Evolutionary conservation across 2,329 filamentous ascomycete species (phyloP).

Genomic region (Nigrospora osmanthi): DNA sequence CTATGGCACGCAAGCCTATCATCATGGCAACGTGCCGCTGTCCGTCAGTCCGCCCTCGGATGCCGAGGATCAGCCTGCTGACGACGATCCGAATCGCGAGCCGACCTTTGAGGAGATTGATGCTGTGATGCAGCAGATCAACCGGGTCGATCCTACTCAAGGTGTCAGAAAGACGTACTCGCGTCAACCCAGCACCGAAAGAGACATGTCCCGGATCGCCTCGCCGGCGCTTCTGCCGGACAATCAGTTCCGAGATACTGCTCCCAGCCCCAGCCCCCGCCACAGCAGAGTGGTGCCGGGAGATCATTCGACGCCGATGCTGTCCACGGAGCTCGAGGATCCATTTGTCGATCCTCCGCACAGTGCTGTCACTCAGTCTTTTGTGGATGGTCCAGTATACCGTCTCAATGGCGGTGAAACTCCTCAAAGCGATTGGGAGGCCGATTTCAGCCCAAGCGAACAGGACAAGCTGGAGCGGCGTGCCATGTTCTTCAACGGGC

Average conservation of each 20-base stretch:
- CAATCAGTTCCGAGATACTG: constrained; percentile 54
- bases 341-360: constrained; percentile 48
- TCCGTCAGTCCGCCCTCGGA: constrained; percentile 21
- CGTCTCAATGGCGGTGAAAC: constrained; percentile 56
- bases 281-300: constrained; percentile 40
- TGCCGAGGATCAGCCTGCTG: constrained; percentile 11
- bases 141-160: constrained; percentile 63
- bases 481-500: constrained; percentile 83
- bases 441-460: constrained; percentile 72
- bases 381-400: constrained; percentile 43
- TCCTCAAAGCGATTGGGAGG: constrained; percentile 86
- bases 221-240: constrained; percentile 45
- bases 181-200: constrained; percentile 33
- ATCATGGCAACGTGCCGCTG: constrained; percentile 7
- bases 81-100: constrained; percentile 22
- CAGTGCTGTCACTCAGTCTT: constrained; percentile 34
- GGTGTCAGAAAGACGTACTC: constrained; percentile 60
- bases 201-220: constrained; percentile 24
- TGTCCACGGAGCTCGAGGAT: constrained; percentile 52
- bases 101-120: constrained; percentile 79
- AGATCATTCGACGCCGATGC: constrained; percentile 35
- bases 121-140: constrained; percentile 82
- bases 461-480: constrained; percentile 76
- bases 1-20: constrained; percentile 3
- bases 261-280: constrained; percentile 64